Evolutionary conservation across 768 basidiomycete genomes (phyloP).

Genomic region (Ramaria rubella): DNA sequence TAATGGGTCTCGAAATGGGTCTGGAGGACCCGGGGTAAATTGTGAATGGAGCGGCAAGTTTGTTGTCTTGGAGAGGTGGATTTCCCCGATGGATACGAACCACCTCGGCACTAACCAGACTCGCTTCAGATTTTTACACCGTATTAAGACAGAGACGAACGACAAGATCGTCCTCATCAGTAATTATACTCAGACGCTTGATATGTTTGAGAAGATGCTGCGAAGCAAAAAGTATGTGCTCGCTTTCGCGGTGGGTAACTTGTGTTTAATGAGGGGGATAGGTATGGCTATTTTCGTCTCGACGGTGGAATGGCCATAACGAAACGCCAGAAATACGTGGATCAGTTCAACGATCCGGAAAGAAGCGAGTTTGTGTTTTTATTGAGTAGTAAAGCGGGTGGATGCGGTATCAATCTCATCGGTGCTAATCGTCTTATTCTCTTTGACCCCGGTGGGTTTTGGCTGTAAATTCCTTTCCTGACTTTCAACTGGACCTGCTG

Average conservation of each 20-base stretch:
- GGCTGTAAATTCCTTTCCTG: background rate
- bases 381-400: slow-evolving; percentile 91
- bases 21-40: slow-evolving; percentile 37
- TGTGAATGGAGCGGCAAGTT: slow-evolving; percentile 92
- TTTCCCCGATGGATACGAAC: background rate
- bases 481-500: slow-evolving; percentile 5
- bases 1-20: slow-evolving; percentile 27
- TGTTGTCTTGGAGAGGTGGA: slow-evolving; percentile 81
- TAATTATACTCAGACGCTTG: slow-evolving; percentile 93
- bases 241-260: background rate
- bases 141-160: slow-evolving; percentile 69
- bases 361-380: slow-evolving; percentile 94
- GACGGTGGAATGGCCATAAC: slow-evolving; percentile 91
- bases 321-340: slow-evolving; percentile 92
- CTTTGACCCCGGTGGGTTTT: slow-evolving; percentile 79
- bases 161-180: slow-evolving; percentile 97
- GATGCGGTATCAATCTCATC: slow-evolving; percentile 95
- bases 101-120: background rate
- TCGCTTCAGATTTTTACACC: slow-evolving; percentile 66
- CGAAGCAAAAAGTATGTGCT: slow-evolving; percentile 66
- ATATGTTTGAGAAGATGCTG: slow-evolving; percentile 86
- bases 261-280: slow-evolving; percentile 24
- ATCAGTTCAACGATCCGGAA: slow-evolving; percentile 90
- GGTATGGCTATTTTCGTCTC: slow-evolving; percentile 87
- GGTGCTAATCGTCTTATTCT: slow-evolving; percentile 93